Conservation (phyloP, 2,329 filamentous ascomycete genomes). For the Aureobasidium melanogenum region DNA sequence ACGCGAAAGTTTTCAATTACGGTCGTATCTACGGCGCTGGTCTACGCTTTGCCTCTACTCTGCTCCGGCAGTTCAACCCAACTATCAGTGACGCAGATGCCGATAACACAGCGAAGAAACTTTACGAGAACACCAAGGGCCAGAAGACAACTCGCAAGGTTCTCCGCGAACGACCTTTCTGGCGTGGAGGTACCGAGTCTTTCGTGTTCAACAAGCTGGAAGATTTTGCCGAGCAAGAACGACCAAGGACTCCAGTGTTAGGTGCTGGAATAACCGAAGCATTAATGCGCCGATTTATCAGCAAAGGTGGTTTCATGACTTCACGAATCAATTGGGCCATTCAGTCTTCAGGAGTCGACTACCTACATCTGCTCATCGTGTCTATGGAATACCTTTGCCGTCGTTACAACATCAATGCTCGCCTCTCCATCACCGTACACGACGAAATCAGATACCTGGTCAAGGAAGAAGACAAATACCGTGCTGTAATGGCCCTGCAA, state of each 20-base stretch:
- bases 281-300: conserved; percentile 78
- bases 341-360: conserved; percentile 93
- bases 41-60: conserved; percentile 80
- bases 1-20: conserved; percentile 98
- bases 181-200: conserved; percentile 92
- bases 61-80: conserved; percentile 91
- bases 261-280: conserved; percentile 95
- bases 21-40: conserved; percentile 98
- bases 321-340: conserved; percentile 99
- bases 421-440: conserved; percentile 87
- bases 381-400: conserved; percentile 89
- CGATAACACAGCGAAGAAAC: conserved; percentile 60
- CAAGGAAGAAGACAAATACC: conserved; percentile 74
- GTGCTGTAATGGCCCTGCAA: conserved; percentile 84
- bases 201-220: conserved; percentile 98
- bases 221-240: conserved; percentile 92
- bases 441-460: conserved; percentile 96
- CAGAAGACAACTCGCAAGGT: conserved; percentile 68
- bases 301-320: conserved; percentile 85
- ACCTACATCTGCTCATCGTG: conserved; percentile 86
- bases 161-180: conserved; percentile 70
- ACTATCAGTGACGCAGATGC: conserved; percentile 72
- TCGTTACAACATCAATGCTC: conserved; percentile 74
- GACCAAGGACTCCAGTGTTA: conserved; percentile 80
- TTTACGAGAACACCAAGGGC: conserved; percentile 88